These are phyloP conservation scores for Talaromyces albobiverticillius DNA, from an alignment of 2,329 filamentous ascomycete genomes.

Conservation along the genomic window DNA sequence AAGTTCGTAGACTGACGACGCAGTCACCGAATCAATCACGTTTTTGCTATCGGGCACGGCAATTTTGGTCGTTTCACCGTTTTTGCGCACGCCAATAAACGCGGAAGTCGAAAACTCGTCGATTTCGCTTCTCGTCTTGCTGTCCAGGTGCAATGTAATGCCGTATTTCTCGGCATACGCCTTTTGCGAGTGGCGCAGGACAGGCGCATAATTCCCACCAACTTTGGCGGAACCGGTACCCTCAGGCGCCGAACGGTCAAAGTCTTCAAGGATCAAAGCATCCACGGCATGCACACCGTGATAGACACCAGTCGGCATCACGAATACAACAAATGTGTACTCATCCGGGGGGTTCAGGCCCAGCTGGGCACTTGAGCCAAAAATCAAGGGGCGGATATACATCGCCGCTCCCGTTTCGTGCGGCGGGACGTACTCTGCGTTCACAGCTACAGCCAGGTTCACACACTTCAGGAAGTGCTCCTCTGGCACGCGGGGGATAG, in stretches of 20 bases:
- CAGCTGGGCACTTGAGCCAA: conserved; percentile 82
- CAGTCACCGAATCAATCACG: conserved; percentile 84
- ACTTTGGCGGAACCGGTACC: conserved; percentile 91
- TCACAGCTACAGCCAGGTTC: conserved; percentile 77
- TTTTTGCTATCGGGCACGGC: conserved; percentile 84
- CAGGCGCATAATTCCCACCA: conserved; percentile 93
- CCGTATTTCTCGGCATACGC: conserved; percentile 77
- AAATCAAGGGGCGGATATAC: conserved; percentile 87
- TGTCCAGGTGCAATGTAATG: conserved; percentile 94
- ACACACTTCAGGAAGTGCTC: conserved; percentile 73
- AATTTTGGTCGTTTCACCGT: conserved; percentile 65
- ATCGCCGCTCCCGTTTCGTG: conserved; percentile 84
- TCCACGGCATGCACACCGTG: conserved; percentile 87
- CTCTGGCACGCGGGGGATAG: conserved; percentile 75
- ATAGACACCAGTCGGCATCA: conserved; percentile 89
- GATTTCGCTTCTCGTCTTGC: conserved; percentile 75
- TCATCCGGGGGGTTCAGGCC: conserved; percentile 84
- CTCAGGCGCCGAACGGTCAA: conserved; percentile 88
- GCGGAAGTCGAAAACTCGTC: conserved; percentile 96
- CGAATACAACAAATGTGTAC: conserved; percentile 87
- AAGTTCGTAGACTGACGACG: conserved; percentile 73
- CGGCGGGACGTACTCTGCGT: conserved; percentile 87
- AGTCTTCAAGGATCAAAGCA: conserved; percentile 84
- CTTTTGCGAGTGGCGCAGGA: conserved; percentile 80
- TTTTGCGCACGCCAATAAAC: conserved; percentile 74